Evolutionary conservation across 305 asterid species (phyloP), one percentile per base, ranked within the genome.

Genomic region (Petunia hybrid): DNA sequence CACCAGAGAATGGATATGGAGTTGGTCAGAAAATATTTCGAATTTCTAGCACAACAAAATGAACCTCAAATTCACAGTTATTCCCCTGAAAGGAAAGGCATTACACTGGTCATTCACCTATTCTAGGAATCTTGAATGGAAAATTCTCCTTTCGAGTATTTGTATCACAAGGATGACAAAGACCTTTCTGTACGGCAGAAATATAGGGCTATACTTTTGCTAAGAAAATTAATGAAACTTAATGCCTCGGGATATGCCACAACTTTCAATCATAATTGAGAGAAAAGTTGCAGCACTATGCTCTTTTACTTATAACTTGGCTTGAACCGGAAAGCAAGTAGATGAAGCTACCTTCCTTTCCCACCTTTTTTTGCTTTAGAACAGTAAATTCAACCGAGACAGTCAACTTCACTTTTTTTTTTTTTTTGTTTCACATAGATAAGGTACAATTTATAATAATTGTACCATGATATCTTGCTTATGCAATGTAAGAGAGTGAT

Each of bases 401-500:
- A 1, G 4, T 69, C 16, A 71, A 22, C 31, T 22, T 22, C 31
- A 22, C 31, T 22, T 22, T 22, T 22, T 22, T 22, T 22, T 22
- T 22, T 22, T 22, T 22, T 22, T 22, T 22, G 62, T 48, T 43
- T 9, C 77, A 1, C 7, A 48, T 16, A 71, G 77, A 35, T 46
- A 48, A 35, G 43, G 77, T 48, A 42, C 45, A 48, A 31, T 60
- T 48, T 6, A 71, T 12, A 35, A 38, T 31, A 12, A 35, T 12
- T 71, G 77, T 71, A 31, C 31, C 31, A 22, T 22, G 31, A 22
- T 35, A 71, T 71, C 6, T 35, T 35, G 45, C 36, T 31, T 73
- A 51, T 51, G 77, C 42, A 73, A 53, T 16, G 71, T 51, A 59
- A 67, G 67, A 66, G 46, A 74, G 81, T 84, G 86, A 56, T 6